Conservation (phyloP, 441 rosid species). For the Bruguiera hainesii region DNA sequence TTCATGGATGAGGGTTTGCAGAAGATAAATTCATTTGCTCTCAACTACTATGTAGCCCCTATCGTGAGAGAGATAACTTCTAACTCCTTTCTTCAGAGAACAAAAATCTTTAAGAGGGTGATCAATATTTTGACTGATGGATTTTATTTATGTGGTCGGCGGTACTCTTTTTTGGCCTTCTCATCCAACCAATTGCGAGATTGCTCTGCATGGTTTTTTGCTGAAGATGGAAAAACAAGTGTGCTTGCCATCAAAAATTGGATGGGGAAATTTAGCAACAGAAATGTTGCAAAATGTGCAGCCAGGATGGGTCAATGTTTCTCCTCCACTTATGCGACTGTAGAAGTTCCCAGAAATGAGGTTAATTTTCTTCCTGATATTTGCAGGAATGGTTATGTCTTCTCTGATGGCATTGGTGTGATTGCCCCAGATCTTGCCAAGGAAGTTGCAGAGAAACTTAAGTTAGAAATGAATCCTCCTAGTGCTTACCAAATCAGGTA, state of each 20-base stretch:
- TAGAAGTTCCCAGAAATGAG: conserved; percentile 56
- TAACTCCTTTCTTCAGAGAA: conserved; percentile 54
- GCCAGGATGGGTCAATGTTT: conserved; percentile 98
- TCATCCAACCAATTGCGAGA: conserved; percentile 95
- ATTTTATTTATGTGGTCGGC: conserved; percentile 73
- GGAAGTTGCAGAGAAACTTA: conserved; percentile 70
- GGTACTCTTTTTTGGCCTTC: conserved; percentile 83
- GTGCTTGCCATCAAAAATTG: conserved; percentile 50
- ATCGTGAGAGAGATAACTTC: conserved; percentile 60
- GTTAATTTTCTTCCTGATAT: conserved; percentile 56
- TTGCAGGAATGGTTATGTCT: conserved; percentile 50
- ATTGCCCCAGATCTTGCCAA: conserved; percentile 76
- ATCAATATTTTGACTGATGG: conserved; percentile 59
- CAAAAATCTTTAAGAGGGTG: conserved; percentile 67
- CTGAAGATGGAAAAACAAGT: conserved; percentile 51
- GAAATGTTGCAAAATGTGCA: conserved; percentile 81
- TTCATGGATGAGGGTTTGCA: conserved; percentile 91
- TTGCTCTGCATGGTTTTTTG: conserved; percentile 89
- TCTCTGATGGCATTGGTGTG: conserved; percentile 93
- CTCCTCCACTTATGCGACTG: conserved; percentile 89
- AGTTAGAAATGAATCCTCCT: conserved; percentile 53
- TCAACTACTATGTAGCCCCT: conserved; percentile 61
- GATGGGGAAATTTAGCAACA: conserved; percentile 77
- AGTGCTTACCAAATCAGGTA: conserved; percentile 91
- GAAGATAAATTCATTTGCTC: conserved; percentile 60